Evolutionary conservation across 2,329 filamentous ascomycete species (phyloP), one percentile per base, ranked within the genome.

Genomic region (Pseudogymnoascus sp.): DNA sequence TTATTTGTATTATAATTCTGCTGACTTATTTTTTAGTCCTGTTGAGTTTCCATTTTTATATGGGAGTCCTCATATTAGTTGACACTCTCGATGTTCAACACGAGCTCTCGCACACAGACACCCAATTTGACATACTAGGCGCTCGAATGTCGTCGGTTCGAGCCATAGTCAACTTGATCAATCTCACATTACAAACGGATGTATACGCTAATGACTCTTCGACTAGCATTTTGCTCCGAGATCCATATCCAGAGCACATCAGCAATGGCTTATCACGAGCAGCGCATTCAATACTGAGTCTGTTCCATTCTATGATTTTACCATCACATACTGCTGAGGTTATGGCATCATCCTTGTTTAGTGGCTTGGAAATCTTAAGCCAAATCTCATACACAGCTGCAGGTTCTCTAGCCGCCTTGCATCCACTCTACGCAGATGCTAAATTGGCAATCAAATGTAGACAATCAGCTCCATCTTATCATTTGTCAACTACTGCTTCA

Each of bases 361-460:
- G 26, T 23, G 52, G 26, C 38, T 35, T 59, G 38, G 29, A 59
- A 19, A 33, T 19, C 29, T 14, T 59, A 37, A 59, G 29, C 23
- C 55, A 33, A 23, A 29, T 59, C 33, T 59, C 55, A 6, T 59
- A 59, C n/a, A 37, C 55, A n/a, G 55, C 55, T 59, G 55, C 49
- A 31, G 49, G 33, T 29, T 37, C 35, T 37, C 21, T 58, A 11
- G 23, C 26, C 16, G 21, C n/a, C n/a, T 33, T 58, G 26, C 49
- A 29, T 58, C 49, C 16, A 58, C 49, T 58, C 33, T 58, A 31
- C 23, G 26, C 33, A 33, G 49, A 58, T 31, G 49, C 49, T 16
- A 58, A 19, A 29, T 58, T 58, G 31, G 21, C 33, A 16, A 58
- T 58, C 33, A 58, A 58, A 31, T 33, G 49, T 58, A 21, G 49